phyloP scores from a whole-genome alignment of 1,284 basidiomycete genomes.

The Ganoderma sp. region DNA sequence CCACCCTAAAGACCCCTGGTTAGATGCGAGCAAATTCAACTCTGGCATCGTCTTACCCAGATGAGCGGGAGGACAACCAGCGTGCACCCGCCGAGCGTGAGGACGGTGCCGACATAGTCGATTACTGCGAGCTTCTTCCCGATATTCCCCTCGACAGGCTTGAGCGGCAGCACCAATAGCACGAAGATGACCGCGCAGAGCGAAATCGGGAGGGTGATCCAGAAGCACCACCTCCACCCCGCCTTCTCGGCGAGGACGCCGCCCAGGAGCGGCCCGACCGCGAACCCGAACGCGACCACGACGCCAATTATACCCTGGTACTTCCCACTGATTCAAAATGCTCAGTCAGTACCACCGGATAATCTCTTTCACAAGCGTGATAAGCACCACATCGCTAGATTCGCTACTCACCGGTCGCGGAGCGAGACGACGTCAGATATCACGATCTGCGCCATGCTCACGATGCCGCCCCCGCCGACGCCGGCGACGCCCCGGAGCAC shows the following conservation, averaged over 20 bases:
- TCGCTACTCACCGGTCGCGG: constrained; percentile 54
- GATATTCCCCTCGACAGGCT: constrained; percentile 64
- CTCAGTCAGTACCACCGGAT: too few relatives aligned
- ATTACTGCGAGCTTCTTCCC: constrained; percentile 70
- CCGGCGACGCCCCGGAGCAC: constrained; percentile 74
- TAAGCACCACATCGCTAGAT: background rate
- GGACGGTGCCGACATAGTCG: constrained; percentile 66
- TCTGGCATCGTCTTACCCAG: constrained; percentile 55
- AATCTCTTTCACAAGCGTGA: too few relatives aligned
- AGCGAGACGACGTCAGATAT: constrained; percentile 70
- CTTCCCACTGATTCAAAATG: constrained; percentile 52
- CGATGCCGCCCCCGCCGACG: constrained; percentile 70
- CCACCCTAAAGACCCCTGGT: constrained; percentile 54
- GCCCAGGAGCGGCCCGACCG: constrained; percentile 64
- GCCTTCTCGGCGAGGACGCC: constrained; percentile 61
- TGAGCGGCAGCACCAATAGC: constrained; percentile 67
- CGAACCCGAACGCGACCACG: constrained; percentile 55
- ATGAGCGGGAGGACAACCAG: constrained; percentile 74
- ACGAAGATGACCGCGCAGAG: constrained; percentile 59
- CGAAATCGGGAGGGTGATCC: constrained; percentile 70
- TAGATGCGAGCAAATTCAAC: background rate
- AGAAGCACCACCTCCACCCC: constrained; percentile 73
- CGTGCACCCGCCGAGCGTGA: constrained; percentile 67
- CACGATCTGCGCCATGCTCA: constrained; percentile 69
- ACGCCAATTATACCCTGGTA: constrained; percentile 68